Evolutionary conservation across 108 stramenopile genomes (phyloP).

Genomic region (Aurantiochytrium sp.): DNA sequence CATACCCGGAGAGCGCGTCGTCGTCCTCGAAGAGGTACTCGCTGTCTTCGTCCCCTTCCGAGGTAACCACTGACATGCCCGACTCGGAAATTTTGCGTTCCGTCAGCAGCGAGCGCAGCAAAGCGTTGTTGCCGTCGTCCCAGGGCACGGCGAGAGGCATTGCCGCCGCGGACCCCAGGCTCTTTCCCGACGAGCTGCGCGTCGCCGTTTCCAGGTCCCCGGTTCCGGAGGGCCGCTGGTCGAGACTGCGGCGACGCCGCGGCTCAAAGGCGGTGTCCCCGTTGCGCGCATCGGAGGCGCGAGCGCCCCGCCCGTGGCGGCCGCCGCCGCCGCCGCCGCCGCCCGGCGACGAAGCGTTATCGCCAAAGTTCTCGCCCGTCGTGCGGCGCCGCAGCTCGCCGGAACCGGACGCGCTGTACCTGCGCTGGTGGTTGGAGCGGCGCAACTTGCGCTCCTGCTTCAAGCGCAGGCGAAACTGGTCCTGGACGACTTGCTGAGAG

Average conservation of each 20-base stretch:
- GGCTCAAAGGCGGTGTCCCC: neutral
- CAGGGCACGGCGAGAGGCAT: neutral
- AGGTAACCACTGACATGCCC: neutral
- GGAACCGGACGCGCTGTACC: neutral
- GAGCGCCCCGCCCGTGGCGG: neutral
- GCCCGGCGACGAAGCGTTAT: neutral
- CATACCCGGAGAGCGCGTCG: neutral
- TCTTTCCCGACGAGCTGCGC: neutral
- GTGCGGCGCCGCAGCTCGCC: neutral
- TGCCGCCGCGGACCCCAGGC: neutral
- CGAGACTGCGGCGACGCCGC: neutral
- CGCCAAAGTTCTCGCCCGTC: neutral
- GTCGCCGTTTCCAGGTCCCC: neutral
- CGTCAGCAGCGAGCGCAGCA: neutral
- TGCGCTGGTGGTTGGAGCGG: neutral
- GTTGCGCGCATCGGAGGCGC: neutral
- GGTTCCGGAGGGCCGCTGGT: neutral
- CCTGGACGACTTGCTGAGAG: conserved; percentile 1
- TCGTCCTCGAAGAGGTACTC: neutral
- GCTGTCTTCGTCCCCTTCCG: neutral
- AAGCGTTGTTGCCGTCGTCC: neutral
- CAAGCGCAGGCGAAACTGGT: neutral
- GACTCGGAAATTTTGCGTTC: neutral
- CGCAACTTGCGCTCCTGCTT: neutral
- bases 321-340: too few species aligned